Conservation (phyloP, 805 yeast genomes). For the Isabelozyma pseudorhagii region DNA sequence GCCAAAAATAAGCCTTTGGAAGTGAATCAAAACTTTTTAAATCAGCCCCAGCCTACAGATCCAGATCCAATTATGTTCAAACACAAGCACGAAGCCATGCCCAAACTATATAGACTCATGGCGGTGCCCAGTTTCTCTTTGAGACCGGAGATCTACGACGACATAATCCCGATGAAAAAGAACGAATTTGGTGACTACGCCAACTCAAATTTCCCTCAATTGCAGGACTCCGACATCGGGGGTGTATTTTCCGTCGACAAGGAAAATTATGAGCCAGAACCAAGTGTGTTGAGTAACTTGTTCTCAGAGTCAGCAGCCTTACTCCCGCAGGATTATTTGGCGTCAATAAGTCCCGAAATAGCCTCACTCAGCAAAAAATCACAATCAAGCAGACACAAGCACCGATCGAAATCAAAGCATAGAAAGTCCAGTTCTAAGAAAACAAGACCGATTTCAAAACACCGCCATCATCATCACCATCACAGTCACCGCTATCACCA, state of each 20-base stretch:
- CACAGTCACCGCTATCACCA: not conserved
- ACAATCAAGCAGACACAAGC: not conserved
- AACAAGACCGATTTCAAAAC: not conserved
- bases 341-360: not conserved
- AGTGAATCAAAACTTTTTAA: not conserved
- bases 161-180: not conserved
- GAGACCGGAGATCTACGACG: not conserved
- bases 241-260: not conserved
- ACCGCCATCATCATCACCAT: not conserved
- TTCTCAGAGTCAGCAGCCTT: not conserved
- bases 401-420: not conserved
- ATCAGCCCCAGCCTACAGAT: not conserved
- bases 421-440: not conserved
- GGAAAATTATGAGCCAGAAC: not conserved
- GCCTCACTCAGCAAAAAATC: not conserved
- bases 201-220: not conserved
- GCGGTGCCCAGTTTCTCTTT: not conserved
- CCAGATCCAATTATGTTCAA: not conserved
- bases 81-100: not conserved
- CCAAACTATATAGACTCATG: not conserved
- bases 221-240: not conserved
- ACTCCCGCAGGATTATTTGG: not conserved
- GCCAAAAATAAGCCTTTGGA: not conserved
- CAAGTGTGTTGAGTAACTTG: not conserved
- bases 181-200: not conserved